Percentiles rank a stretch among this genome's conserved stretches.
Conservation (phyloP, 768 basidiomycete species). For the Rhizopogon vinicolor region DNA sequence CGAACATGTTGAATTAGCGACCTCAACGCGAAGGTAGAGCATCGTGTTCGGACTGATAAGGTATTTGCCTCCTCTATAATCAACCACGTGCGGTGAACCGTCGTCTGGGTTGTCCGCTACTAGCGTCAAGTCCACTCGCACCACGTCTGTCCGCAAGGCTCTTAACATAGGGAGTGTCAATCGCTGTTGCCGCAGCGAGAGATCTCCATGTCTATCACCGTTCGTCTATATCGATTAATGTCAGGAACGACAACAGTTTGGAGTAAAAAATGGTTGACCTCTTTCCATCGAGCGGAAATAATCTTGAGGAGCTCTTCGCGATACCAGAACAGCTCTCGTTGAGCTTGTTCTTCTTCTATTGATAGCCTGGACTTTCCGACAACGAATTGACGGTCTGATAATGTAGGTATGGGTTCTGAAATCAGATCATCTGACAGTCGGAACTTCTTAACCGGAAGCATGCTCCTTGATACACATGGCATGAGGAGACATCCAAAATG, state of each 20-base stretch:
- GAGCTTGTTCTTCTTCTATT: slow-evolving; percentile 50
- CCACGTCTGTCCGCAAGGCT: slow-evolving; percentile 63
- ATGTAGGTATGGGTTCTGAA: slow-evolving; percentile 71
- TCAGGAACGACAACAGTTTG: neutral
- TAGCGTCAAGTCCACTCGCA: slow-evolving; percentile 55
- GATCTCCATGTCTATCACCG: slow-evolving; percentile 67
- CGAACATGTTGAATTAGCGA: slow-evolving; percentile 71
- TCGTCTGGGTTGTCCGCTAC: slow-evolving; percentile 22
- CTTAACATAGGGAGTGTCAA: slow-evolving; percentile 80
- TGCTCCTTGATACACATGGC: slow-evolving; percentile 37
- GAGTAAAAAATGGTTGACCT: slow-evolving; percentile 46
- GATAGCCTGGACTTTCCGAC: slow-evolving; percentile 70
- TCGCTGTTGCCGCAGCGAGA: slow-evolving; percentile 74
- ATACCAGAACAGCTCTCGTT: slow-evolving; percentile 93
- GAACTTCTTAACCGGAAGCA: slow-evolving; percentile 72
- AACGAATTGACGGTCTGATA: slow-evolving; percentile 89
- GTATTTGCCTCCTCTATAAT: slow-evolving; percentile 34
- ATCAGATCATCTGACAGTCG: slow-evolving; percentile 52
- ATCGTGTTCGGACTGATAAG: slow-evolving; percentile 57
- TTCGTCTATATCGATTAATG: slow-evolving; percentile 51
- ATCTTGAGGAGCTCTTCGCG: slow-evolving; percentile 78
- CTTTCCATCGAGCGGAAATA: slow-evolving; percentile 75
- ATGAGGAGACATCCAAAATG: neutral
- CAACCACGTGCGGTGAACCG: slow-evolving; percentile 8
- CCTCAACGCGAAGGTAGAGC: slow-evolving; percentile 48